Base-by-base conservation (phyloP, 495 filamentous ascomycete genomes). In the Penicillium subrubescens region DNA sequence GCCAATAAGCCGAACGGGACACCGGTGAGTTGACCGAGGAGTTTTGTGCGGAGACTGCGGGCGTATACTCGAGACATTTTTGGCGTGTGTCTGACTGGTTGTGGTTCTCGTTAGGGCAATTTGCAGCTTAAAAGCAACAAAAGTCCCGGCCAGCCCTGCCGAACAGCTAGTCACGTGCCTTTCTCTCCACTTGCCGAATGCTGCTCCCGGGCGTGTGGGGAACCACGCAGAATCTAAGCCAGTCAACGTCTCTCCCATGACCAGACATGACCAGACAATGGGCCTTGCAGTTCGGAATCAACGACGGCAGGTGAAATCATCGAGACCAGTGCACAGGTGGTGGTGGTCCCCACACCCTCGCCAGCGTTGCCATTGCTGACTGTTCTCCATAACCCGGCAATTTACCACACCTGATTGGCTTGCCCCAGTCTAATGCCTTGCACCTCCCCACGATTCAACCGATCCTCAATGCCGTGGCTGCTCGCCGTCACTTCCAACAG, bases 401-500 rank as follows among this genome's bases (percentile, higher is more conserved):
- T 64, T 12, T 46, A 8, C 0, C 10, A 2, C 27, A 21, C 8
- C 37, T 67, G 39, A 73, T 73, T 73, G 69, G 71, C 41, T 17
- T 6, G 8, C 48, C 48, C 44, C 35, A 23, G 29, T 51, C 60
- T 31, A 39, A 10, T 10, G 12, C 15, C 25, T 41, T 50, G 37
- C 29, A 58, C 35, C 59, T 70, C 73, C 61, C 73, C 74, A 71
- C 67, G 71, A 75, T 77, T 69, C 71, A 76, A 65, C 77, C 77
- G 75, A 79, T 55, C 44, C 67, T 73, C 71, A 79, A 70, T 81
- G 77, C 78, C 78, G 78, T 77, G 72, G 63, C 74, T 72, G 69
- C 41, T 69, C 76, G 67, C 73, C 75, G 73, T 69, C 63, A 52
- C 44, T 57, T 65, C 57, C 55, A 69, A 14, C 29, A 56, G 37